Percentiles rank a stretch among this genome's conserved stretches.
These are phyloP conservation scores for Solanum neorickii DNA, from an alignment of 257 asterid species.

Conservation along the genomic window DNA sequence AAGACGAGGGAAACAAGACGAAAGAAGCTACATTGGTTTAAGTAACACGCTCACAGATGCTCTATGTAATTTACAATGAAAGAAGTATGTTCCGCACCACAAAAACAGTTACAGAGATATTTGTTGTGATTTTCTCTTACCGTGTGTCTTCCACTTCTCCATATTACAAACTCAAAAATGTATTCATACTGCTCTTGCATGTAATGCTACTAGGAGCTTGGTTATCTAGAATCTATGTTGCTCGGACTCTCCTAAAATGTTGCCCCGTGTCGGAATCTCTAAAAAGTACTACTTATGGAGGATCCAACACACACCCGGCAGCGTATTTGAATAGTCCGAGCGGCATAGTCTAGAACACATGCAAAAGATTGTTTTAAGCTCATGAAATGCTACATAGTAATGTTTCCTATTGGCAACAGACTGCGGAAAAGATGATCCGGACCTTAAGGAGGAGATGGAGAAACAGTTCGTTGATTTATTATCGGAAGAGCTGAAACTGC, in stretches of 20 bases:
- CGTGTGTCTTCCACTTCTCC: background rate
- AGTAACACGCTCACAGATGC: background rate
- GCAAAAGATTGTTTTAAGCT: background rate
- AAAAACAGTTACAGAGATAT: background rate
- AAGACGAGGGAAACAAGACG: background rate
- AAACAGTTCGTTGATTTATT: conserved; percentile 78
- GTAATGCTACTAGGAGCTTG: background rate
- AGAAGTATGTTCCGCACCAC: background rate
- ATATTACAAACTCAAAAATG: background rate
- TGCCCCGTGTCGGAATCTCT: background rate
- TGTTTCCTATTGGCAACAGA: conserved; percentile 18
- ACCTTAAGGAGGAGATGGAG: conserved; percentile 88
- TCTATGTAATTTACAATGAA: background rate
- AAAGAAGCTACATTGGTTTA: background rate
- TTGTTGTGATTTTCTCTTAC: background rate
- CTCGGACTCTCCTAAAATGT: background rate
- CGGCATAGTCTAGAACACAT: background rate
- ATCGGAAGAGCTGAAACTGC: conserved; percentile 83
- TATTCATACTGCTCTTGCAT: background rate
- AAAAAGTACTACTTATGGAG: background rate
- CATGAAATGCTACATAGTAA: background rate
- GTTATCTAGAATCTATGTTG: background rate
- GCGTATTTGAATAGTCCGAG: background rate
- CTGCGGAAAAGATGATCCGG: conserved; percentile 94
- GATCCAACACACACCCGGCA: background rate